A percentile compares a stretch with the other conserved stretches of the same genome.
Evolutionary conservation across 768 basidiomycete species (phyloP).

Genomic region (Sporobolomyces phaffii): DNA sequence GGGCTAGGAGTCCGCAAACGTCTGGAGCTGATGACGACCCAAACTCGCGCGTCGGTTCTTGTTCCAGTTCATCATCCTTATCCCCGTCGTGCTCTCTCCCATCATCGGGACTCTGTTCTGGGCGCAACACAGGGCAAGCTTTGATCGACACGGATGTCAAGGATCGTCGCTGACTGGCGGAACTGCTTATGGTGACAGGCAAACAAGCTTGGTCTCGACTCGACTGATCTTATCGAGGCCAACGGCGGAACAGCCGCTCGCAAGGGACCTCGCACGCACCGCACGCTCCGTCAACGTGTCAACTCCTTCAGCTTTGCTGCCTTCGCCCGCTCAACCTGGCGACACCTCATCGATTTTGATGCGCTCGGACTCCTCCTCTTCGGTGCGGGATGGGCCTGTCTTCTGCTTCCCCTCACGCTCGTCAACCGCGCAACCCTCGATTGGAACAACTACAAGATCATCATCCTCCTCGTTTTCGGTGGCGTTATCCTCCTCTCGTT

Average conservation of each 20-base stretch:
- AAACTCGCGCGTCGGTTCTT: neutral
- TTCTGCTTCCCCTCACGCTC: constrained; percentile 39
- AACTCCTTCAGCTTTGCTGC: neutral
- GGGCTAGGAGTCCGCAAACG: neutral
- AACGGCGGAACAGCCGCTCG: constrained; percentile 20
- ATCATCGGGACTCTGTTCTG: constrained; percentile 39
- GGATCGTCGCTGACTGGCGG: neutral
- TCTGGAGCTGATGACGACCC: neutral
- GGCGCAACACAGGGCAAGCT: constrained; percentile 32
- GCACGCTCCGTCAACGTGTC: too few species aligned
- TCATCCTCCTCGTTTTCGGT: constrained; percentile 37
- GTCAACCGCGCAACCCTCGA: constrained; percentile 9
- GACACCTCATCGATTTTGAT: constrained; percentile 37
- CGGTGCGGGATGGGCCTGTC: constrained; percentile 37
- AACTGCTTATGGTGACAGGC: constrained; percentile 11
- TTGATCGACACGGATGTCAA: neutral
- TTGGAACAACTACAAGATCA: constrained; percentile 35
- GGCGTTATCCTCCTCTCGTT: constrained; percentile 39
- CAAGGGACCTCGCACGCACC: neutral
- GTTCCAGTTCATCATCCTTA: constrained; percentile 46
- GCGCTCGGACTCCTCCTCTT: constrained; percentile 40
- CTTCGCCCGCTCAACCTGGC: neutral
- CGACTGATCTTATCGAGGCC: constrained; percentile 33
- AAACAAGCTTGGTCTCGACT: constrained; percentile 36
- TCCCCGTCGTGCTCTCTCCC: constrained; percentile 40